These are phyloP conservation scores for Steccherinum ochraceum DNA, from an alignment of 768 basidiomycete species.

Conservation along the genomic window DNA sequence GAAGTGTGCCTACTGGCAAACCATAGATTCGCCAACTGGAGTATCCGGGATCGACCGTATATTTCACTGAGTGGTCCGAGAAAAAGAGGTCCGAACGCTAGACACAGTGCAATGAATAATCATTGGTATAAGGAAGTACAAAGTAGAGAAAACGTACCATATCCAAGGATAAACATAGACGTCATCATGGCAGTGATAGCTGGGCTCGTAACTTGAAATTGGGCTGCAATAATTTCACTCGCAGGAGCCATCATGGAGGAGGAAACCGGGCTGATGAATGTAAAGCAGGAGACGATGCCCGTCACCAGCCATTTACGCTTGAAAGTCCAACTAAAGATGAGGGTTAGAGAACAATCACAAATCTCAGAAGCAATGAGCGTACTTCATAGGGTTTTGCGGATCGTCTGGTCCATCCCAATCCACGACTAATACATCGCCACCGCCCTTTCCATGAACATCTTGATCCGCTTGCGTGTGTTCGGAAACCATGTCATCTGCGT, in stretches of 20 bases:
- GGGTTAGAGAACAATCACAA: not conserved
- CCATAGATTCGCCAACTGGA: conserved; percentile 58
- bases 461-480: not conserved
- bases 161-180: conserved; percentile 52
- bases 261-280: conserved; percentile 61
- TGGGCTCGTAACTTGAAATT: conserved; percentile 47
- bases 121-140: not conserved
- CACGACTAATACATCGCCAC: conserved; percentile 20
- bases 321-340: conserved; percentile 44
- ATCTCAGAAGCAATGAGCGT: conserved; percentile 4
- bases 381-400: conserved; percentile 30
- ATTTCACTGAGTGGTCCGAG: conserved; percentile 63
- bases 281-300: conserved; percentile 55
- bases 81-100: conserved; percentile 41
- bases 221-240: conserved; percentile 35
- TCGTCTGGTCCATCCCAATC: conserved; percentile 33
- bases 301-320: conserved; percentile 60
- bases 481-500: not conserved
- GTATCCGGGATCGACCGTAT: conserved; percentile 53
- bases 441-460: not conserved
- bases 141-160: conserved; percentile 33
- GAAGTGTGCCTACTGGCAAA: conserved; percentile 40
- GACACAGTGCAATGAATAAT: conserved; percentile 1
- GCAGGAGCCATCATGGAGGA: conserved; percentile 74
- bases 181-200: conserved; percentile 49